Conservation (phyloP, 139 green algal genomes). For the Haematococcus lacustris region DNA sequence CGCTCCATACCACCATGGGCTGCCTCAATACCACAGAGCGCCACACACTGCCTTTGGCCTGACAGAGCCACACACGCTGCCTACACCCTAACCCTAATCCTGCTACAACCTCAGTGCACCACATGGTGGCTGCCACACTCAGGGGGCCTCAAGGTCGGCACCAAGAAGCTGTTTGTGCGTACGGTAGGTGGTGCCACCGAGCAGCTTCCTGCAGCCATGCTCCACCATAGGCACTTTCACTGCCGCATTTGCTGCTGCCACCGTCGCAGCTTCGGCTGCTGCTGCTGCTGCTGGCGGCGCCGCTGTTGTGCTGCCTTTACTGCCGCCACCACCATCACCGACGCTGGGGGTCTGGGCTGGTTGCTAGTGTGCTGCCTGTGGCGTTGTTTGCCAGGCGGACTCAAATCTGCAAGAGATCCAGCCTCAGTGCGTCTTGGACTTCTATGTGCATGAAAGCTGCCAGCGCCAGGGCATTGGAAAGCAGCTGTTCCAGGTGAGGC, state of each 20-base stretch:
- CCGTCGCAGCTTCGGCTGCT: neutral
- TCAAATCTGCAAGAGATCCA: slow-evolving; percentile 41
- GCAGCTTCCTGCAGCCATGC: neutral
- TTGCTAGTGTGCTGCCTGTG: neutral
- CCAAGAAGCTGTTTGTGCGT: slow-evolving; percentile 49
- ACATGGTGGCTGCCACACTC: too few relatives aligned
- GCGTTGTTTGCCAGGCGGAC: slow-evolving; percentile 4
- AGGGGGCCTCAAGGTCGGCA: slow-evolving; percentile 60
- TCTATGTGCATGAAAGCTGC: slow-evolving; percentile 74
- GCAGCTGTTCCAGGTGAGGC: slow-evolving; percentile 53
- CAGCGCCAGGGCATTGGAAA: slow-evolving; percentile 63
- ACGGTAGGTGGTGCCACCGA: neutral
- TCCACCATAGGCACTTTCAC: neutral
- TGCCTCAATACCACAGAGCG: too few relatives aligned
- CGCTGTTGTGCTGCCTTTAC: neutral
- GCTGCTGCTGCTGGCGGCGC: neutral
- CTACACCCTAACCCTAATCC: too few relatives aligned
- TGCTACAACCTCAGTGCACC: too few relatives aligned
- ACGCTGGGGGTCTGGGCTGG: neutral
- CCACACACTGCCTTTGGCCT: too few relatives aligned
- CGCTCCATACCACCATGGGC: too few relatives aligned
- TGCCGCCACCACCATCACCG: neutral
- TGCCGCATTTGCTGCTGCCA: neutral
- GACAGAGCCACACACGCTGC: too few relatives aligned
- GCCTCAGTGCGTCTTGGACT: slow-evolving; percentile 71